Percentiles rank a stretch among this genome's conserved stretches.
Evolutionary conservation across 2,329 filamentous ascomycete genomes (phyloP).

Genomic region (Arthrobotrys sphaeroides): DNA sequence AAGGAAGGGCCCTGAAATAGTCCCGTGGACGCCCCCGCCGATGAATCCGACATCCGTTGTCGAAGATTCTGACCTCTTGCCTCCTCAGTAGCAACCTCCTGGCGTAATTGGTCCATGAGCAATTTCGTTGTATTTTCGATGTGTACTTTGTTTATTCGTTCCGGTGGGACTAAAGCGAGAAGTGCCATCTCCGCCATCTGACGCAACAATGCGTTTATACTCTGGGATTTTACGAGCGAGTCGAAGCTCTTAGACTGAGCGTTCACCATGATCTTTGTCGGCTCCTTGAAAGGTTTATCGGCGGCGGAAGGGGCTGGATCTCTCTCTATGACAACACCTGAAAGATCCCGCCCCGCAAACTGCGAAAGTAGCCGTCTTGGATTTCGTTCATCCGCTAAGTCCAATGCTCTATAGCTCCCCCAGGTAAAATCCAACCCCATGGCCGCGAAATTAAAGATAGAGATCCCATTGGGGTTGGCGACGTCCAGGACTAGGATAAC

Average conservation of each 20-base stretch:
- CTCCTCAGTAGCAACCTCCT: background rate
- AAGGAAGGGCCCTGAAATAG: background rate
- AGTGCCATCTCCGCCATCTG: background rate
- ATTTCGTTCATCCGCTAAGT: background rate
- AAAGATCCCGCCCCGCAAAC: background rate
- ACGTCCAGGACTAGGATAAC: conserved; percentile 9
- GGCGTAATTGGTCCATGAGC: background rate
- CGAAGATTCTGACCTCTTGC: background rate
- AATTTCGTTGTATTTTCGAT: background rate
- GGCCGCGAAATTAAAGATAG: background rate
- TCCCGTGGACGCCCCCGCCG: background rate
- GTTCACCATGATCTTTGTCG: background rate
- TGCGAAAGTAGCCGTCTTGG: background rate
- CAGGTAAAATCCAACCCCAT: background rate
- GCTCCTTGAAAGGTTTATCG: background rate
- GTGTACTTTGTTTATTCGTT: background rate
- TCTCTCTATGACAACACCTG: background rate
- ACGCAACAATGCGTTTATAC: background rate
- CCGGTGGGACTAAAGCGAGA: background rate
- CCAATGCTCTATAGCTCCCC: conserved; percentile 19
- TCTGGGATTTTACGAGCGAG: background rate
- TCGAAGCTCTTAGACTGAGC: background rate
- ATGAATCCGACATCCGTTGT: background rate
- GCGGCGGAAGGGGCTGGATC: background rate
- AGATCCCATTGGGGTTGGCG: background rate